Conservation (phyloP, 352 stramenopile genomes). For the Discostella stelligera region DNA sequence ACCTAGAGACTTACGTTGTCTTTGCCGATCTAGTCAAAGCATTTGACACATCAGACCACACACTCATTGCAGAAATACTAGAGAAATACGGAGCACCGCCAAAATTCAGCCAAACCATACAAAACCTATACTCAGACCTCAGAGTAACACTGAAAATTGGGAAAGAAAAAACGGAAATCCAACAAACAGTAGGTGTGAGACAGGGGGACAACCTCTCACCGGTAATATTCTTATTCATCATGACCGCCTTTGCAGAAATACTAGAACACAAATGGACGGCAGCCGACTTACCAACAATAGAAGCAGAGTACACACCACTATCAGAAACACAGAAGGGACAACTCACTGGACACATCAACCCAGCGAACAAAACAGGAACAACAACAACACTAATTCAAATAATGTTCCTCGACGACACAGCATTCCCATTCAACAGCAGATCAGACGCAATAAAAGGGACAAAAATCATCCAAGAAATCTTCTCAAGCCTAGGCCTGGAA, state of each 20-base stretch:
- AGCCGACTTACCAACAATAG: neutral
- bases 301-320: neutral
- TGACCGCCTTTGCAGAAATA: constrained; percentile 23
- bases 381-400: neutral
- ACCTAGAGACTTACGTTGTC: neutral
- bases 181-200: constrained; percentile 31
- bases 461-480: constrained; percentile 11
- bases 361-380: neutral
- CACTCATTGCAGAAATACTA: constrained; percentile 27
- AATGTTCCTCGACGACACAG: constrained; percentile 19
- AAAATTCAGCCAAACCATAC: constrained; percentile 21
- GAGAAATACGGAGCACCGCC: constrained; percentile 25
- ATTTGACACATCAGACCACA: constrained; percentile 42
- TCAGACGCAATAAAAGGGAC: constrained; percentile 6
- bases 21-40: neutral
- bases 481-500: constrained; percentile 21
- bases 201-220: constrained; percentile 44
- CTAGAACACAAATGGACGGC: constrained; percentile 11
- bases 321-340: neutral
- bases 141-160: constrained; percentile 23
- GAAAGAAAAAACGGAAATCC: constrained; percentile 16
- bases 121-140: neutral
- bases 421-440: constrained; percentile 8
- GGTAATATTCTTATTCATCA: constrained; percentile 41
- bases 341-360: constrained; percentile 1